phyloP scores from a whole-genome alignment of 306 rosid species.

The Begonia fuchsioides region DNA sequence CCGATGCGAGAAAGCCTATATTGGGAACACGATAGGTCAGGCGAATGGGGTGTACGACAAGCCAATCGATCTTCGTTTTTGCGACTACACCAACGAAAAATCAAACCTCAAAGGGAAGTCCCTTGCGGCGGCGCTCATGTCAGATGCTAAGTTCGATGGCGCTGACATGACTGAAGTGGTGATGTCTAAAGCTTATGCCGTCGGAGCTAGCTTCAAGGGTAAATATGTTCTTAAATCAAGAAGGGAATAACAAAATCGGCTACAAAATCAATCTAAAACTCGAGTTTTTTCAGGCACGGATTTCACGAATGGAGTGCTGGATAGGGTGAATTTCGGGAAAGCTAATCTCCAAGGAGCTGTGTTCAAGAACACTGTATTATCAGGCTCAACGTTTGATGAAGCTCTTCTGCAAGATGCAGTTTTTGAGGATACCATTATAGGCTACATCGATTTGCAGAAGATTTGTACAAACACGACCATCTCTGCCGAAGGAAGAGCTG shows the following conservation, averaged over 20 bases:
- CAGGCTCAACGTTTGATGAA: conserved; percentile 75
- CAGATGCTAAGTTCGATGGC: conserved; percentile 91
- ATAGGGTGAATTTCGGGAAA: conserved; percentile 78
- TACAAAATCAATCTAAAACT: background rate
- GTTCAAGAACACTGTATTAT: conserved; percentile 59
- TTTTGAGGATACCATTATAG: conserved; percentile 91
- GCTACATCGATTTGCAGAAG: conserved; percentile 87
- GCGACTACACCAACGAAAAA: conserved; percentile 73
- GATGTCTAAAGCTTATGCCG: conserved; percentile 96
- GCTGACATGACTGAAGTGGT: conserved; percentile 95
- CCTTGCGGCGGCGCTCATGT: conserved; percentile 92
- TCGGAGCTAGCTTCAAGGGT: conserved; percentile 82
- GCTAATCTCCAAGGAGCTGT: conserved; percentile 85
- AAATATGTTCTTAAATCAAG: conserved; percentile 4
- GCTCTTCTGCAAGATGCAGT: conserved; percentile 60
- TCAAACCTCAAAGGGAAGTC: conserved; percentile 75
- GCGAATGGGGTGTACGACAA: conserved; percentile 96
- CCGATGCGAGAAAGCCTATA: conserved; percentile 76
- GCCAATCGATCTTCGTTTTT: conserved; percentile 81
- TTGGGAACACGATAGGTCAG: conserved; percentile 92
- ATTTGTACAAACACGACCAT: conserved; percentile 55
- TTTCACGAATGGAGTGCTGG: conserved; percentile 84
- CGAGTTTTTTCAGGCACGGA: conserved; percentile 46
- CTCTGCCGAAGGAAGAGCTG: conserved; percentile 48
- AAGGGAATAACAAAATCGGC: background rate